Conservation (phyloP, 768 basidiomycete genomes). For the Boletus fagicola region DNA sequence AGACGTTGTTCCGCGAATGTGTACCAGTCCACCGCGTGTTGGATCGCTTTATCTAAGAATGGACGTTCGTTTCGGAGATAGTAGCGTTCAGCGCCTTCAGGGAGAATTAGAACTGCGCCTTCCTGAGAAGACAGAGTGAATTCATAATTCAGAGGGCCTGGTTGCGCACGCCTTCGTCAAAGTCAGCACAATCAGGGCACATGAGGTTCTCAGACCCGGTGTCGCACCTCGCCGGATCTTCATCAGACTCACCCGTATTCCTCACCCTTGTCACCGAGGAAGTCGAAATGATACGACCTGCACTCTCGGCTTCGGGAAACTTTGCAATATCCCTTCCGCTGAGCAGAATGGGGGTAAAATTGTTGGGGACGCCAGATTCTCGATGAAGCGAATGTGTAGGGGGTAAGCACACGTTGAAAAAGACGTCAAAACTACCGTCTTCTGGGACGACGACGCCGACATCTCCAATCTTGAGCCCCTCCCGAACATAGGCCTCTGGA, state of each 20-base stretch:
- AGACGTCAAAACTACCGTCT: constrained; percentile 35
- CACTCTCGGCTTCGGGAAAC: constrained; percentile 8
- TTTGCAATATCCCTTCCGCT: constrained; percentile 8
- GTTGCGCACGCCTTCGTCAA: not conserved
- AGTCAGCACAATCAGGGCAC: not conserved
- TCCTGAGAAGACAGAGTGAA: constrained; percentile 19
- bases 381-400: constrained; percentile 21
- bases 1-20: constrained; percentile 17
- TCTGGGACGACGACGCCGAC: constrained; percentile 33
- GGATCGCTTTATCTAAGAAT: constrained; percentile 22
- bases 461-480: constrained; percentile 36
- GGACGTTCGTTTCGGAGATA: constrained; percentile 22
- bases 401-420: constrained; percentile 37
- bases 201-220: not conserved
- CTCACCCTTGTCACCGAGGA: constrained; percentile 9
- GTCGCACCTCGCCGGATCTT: constrained; percentile 1
- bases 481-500: constrained; percentile 21
- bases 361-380: constrained; percentile 22
- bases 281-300: constrained; percentile 14
- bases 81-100: constrained; percentile 27
- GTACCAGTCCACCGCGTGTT: constrained; percentile 30
- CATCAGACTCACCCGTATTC: not conserved
- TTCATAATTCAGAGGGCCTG: constrained; percentile 8
- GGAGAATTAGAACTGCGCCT: constrained; percentile 34
- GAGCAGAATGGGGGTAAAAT: constrained; percentile 24